phyloP scores from a whole-genome alignment of 2,329 filamentous ascomycete species.

The Amauroascus verrucosus region DNA sequence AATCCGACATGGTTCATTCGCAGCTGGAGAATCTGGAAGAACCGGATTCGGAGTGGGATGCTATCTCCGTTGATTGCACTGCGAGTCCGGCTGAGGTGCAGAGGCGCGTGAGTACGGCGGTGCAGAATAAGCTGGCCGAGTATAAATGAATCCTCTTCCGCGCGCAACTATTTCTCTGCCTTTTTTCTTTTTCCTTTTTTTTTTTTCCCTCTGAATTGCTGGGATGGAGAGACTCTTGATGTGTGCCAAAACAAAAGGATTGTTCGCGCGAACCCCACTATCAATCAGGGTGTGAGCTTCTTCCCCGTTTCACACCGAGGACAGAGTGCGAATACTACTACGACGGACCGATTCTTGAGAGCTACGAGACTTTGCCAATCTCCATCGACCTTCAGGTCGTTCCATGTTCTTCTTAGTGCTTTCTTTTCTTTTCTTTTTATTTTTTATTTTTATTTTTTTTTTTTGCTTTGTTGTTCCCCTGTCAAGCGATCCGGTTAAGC shows the following conservation, averaged over 20 bases:
- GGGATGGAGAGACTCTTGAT: too few species aligned
- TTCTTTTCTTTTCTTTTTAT: background rate
- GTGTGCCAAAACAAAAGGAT: too few species aligned
- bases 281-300: too few species aligned
- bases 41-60: slow-evolving; percentile 63
- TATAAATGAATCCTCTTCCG: too few species aligned
- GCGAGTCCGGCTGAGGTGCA: slow-evolving; percentile 43
- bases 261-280: too few species aligned
- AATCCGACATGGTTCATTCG: slow-evolving; percentile 85
- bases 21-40: slow-evolving; percentile 84
- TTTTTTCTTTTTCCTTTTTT: background rate
- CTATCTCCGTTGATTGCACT: slow-evolving; percentile 59
- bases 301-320: too few species aligned
- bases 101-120: slow-evolving; percentile 13
- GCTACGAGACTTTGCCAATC: too few species aligned
- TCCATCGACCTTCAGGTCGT: background rate
- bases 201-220: background rate
- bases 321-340: too few species aligned
- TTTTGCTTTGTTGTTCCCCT: background rate
- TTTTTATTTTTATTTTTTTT: too few species aligned
- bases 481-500: slow-evolving; percentile 8
- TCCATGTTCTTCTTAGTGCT: background rate
- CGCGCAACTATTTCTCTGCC: background rate
- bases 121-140: slow-evolving; percentile 15
- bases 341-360: too few species aligned